Percentiles rank a stretch among this genome's conserved stretches.
These are phyloP conservation scores for Neurospora sp. DNA, from an alignment of 495 filamentous ascomycete genomes.

Conservation along the genomic window DNA sequence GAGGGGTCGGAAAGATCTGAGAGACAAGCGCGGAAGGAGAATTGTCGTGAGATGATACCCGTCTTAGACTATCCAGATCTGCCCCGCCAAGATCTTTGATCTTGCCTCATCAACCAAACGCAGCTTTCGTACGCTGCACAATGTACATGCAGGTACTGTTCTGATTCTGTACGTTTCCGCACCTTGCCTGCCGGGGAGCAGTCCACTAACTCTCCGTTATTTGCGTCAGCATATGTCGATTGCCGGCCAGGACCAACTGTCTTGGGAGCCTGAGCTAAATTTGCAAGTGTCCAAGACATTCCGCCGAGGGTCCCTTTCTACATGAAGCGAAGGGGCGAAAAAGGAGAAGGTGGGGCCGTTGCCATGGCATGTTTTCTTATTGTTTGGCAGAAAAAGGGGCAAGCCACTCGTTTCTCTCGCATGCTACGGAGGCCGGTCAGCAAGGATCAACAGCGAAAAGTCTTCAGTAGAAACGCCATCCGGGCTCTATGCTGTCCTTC, in stretches of 20 bases:
- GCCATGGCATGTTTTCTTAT: neutral
- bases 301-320: neutral
- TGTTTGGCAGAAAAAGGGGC: constrained; percentile 1
- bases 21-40: neutral
- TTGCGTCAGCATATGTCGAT: neutral
- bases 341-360: neutral
- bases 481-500: neutral
- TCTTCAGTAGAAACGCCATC: neutral
- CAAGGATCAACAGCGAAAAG: neutral
- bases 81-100: neutral
- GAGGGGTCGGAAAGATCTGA: neutral
- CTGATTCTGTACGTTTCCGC: neutral
- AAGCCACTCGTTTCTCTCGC: neutral
- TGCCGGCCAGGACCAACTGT: neutral
- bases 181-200: neutral
- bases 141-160: neutral
- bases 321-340: neutral
- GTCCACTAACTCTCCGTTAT: neutral
- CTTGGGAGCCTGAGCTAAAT: neutral
- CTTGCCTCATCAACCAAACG: neutral
- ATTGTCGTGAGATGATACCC: neutral
- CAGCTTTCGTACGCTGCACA: neutral
- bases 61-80: neutral
- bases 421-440: neutral
- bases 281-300: neutral